Conservation (phyloP, 805 yeast genomes). For the Maudiozyma pseudohumilis region DNA sequence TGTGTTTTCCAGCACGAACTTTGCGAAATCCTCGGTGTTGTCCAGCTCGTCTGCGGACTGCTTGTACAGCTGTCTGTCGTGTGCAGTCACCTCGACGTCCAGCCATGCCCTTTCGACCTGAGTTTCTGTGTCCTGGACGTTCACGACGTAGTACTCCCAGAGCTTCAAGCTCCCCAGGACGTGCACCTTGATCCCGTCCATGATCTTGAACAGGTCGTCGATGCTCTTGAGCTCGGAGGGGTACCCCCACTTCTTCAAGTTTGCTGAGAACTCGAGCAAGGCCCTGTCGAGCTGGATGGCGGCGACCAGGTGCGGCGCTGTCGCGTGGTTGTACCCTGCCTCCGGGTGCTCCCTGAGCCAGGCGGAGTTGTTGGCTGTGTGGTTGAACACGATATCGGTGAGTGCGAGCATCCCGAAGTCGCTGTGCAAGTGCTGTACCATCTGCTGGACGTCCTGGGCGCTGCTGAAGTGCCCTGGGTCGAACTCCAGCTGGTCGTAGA, state of each 20-base stretch:
- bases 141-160: constrained; percentile 83
- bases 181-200: constrained; percentile 58
- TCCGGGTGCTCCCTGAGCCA: constrained; percentile 89
- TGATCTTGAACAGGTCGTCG: constrained; percentile 48
- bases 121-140: constrained; percentile 37
- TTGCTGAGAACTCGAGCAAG: constrained; percentile 54
- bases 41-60: constrained; percentile 23
- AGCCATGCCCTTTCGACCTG: constrained; percentile 33
- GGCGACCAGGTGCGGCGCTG: constrained; percentile 80
- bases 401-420: constrained; percentile 59
- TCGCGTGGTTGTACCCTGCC: constrained; percentile 72
- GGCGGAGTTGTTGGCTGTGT: constrained; percentile 80
- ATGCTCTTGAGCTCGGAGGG: constrained; percentile 45
- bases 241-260: constrained; percentile 46
- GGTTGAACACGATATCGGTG: constrained; percentile 91
- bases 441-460: constrained; percentile 41
- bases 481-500: constrained; percentile 71
- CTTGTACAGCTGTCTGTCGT: constrained; percentile 1
- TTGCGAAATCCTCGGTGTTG: constrained; percentile 37
- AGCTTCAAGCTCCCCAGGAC: constrained; percentile 58
- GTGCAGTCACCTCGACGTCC: constrained; percentile 6
- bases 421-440: constrained; percentile 41
- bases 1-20: constrained; percentile 36
- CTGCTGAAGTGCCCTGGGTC: constrained; percentile 57
- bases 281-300: constrained; percentile 76